phyloP scores from a whole-genome alignment of 2,329 filamentous ascomycete genomes.

The Trichoderma semiorbis region DNA sequence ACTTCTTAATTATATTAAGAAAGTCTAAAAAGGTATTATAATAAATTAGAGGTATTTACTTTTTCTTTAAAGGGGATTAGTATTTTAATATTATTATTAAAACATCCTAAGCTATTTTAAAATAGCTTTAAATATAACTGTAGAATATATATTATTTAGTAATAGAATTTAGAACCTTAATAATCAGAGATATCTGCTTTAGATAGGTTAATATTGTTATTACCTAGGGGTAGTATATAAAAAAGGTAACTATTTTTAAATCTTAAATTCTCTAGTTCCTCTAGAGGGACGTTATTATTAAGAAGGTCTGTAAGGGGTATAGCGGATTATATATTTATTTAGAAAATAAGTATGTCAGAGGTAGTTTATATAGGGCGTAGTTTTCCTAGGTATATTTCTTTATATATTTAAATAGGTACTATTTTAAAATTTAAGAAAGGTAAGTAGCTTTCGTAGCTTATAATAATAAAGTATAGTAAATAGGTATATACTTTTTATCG shows the following conservation, averaged over 20 bases:
- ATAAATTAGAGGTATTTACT: not conserved
- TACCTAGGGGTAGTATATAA: not conserved
- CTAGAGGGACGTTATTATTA: not conserved
- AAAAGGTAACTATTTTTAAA: not conserved
- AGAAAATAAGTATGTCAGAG: not conserved
- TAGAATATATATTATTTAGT: not conserved
- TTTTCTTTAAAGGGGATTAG: not conserved
- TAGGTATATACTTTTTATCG: not conserved
- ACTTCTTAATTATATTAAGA: not conserved
- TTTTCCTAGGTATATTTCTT: not conserved
- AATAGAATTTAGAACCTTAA: not conserved
- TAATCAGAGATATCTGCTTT: not conserved
- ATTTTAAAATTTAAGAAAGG: not conserved
- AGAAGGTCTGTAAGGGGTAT: not conserved
- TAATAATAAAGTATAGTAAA: not conserved
- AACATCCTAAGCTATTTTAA: not conserved
- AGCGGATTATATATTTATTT: not conserved
- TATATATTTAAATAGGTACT: not conserved
- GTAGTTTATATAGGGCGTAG: not conserved
- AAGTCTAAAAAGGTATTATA: not conserved
- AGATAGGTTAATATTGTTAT: not conserved
- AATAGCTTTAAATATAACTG: not conserved
- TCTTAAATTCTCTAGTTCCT: not conserved
- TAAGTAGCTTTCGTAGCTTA: not conserved
- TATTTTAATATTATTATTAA: not conserved